A percentile compares a stretch with the other conserved stretches of the same genome.
Evolutionary conservation across 106 monocot genomes (phyloP).

Genomic region (Hemerocallis citrina): DNA sequence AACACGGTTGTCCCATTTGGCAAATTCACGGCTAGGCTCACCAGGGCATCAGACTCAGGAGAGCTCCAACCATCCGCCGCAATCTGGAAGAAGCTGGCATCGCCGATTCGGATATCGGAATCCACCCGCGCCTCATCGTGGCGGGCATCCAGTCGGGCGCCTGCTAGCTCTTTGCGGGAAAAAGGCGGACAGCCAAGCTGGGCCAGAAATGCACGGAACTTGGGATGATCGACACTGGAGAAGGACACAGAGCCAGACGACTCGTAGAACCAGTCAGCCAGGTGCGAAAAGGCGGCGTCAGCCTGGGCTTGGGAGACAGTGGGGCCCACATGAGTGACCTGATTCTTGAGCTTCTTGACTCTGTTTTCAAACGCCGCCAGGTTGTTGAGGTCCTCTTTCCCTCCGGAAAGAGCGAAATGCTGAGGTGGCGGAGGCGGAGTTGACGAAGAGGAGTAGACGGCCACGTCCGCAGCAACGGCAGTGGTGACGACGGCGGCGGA

Average conservation of each 20-base stretch:
- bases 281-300: constrained; percentile 53
- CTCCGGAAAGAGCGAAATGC: constrained; percentile 63
- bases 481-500: not conserved
- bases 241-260: constrained; percentile 55
- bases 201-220: constrained; percentile 58
- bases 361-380: constrained; percentile 74
- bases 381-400: constrained; percentile 73
- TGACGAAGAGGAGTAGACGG: constrained; percentile 19
- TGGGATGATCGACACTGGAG: constrained; percentile 70
- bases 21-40: constrained; percentile 66
- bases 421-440: constrained; percentile 5
- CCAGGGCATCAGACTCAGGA: constrained; percentile 19
- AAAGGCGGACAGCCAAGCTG: constrained; percentile 68
- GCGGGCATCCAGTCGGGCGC: constrained; percentile 54
- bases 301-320: constrained; percentile 50
- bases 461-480: constrained; percentile 4
- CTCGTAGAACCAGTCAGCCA: constrained; percentile 85
- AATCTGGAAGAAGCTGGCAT: constrained; percentile 86
- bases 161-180: constrained; percentile 43
- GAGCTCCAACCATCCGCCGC: constrained; percentile 63
- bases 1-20: constrained; percentile 88
- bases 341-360: constrained; percentile 65
- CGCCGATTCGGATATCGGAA: constrained; percentile 58
- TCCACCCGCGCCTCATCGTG: constrained; percentile 53
- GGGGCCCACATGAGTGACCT: constrained; percentile 38